phyloP scores from a whole-genome alignment of 331 rosid species.

The Prunus yedoensis region DNA sequence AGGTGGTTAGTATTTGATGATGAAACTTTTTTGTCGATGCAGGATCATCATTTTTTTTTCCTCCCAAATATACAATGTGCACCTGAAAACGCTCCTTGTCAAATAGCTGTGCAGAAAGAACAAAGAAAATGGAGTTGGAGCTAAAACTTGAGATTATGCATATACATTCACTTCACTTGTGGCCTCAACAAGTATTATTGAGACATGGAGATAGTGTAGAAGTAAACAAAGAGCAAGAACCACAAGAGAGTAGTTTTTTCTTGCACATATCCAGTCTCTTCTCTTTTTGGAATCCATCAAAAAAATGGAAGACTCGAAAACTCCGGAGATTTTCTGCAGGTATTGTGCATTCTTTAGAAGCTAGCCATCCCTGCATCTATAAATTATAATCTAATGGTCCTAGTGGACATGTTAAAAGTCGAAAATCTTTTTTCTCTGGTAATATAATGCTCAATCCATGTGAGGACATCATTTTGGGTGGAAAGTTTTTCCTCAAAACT shows the following conservation, averaged over 20 bases:
- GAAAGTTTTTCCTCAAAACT: slow-evolving; percentile 8
- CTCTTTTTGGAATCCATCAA: slow-evolving; percentile 40
- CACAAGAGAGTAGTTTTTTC: slow-evolving; percentile 35
- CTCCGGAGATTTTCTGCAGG: slow-evolving; percentile 21
- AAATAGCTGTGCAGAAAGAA: slow-evolving; percentile 18
- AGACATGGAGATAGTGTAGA: slow-evolving; percentile 35
- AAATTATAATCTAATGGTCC: slow-evolving; percentile 7
- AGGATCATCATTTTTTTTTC: slow-evolving; percentile 45
- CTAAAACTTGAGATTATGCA: slow-evolving; percentile 17
- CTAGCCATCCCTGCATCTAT: slow-evolving; percentile 16
- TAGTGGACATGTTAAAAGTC: slow-evolving; percentile 23
- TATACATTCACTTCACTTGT: slow-evolving; percentile 46
- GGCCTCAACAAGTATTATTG: slow-evolving; percentile 38
- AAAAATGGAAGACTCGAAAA: slow-evolving; percentile 12
- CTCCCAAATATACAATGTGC: slow-evolving; percentile 71
- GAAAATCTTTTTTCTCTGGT: slow-evolving; percentile 25
- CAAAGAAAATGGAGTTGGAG: neutral
- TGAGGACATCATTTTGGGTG: slow-evolving; percentile 15
- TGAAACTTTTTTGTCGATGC: slow-evolving; percentile 48
- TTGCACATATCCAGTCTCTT: slow-evolving; percentile 38
- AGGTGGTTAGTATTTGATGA: slow-evolving; percentile 50
- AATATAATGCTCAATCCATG: slow-evolving; percentile 2
- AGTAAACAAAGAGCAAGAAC: slow-evolving; percentile 43
- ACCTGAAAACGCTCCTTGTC: slow-evolving; percentile 39
- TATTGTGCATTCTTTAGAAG: slow-evolving; percentile 19